Evolutionary conservation across 495 filamentous ascomycete species (phyloP), one percentile per base, ranked within the genome.

Genomic region (Aspergillus funiculosus): DNA sequence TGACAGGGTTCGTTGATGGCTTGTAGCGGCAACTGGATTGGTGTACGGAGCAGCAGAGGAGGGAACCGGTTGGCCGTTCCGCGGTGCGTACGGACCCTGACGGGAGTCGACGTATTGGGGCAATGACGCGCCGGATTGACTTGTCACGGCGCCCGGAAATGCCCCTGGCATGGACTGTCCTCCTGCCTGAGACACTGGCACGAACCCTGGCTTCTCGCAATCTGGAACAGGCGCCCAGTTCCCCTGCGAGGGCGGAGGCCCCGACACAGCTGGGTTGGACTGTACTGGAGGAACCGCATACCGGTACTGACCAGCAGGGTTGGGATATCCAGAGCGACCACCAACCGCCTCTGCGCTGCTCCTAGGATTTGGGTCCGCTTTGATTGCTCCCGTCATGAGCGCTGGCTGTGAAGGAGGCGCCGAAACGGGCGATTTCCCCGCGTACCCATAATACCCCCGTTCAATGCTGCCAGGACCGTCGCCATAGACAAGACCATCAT

Each of bases 221-320:
- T 67, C 64, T 1, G 69, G 67, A 4, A 71, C 51, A 10, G 68
- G 43, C 22, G 61, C 64, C 68, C 67, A 71, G 30, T 64, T 57
- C 0, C 59, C 47, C 26, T 40, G 52, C 4, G 58, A 48, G 10
- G 50, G 25, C 22, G 55, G 44, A 43, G 59, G 43, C 6, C 29
- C 50, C 17, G 55, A 49, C 9, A 51, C 50, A 2, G 62, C 39
- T 15, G 50, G 22, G 13, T 35, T 21, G 7, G 43, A 52, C 27
- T 65, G 61, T 8, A 53, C 17, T 10, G 55, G 56, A 1, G 69
- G 60, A 48, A 64, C 64, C 11, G 71, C 66, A 46, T 82, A 79
- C 36, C 74, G 67, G 52, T 67, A 80, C 29, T 59, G 64, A 20
- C 65, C 63, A 0, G 75, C n/a, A n/a, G n/a, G 69, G 48, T 69